Evolutionary conservation across 345 rosid species (phyloP).

Genomic region (Theobroma cacao): DNA sequence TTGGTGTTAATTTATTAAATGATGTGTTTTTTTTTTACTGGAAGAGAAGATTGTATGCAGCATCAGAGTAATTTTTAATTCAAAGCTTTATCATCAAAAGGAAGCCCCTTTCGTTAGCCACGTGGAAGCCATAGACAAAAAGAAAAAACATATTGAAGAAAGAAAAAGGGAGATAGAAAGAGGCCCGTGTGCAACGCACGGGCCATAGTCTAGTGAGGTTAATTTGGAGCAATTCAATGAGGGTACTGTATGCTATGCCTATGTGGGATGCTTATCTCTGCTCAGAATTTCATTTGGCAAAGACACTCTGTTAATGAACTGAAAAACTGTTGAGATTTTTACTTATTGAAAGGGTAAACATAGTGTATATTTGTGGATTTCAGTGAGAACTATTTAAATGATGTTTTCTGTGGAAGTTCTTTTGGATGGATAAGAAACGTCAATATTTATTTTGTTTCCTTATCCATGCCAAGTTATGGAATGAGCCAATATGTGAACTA

Average conservation of each 20-base stretch:
- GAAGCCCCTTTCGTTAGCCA: no score
- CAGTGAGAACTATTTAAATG: not conserved
- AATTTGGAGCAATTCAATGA: not conserved
- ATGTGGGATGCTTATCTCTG: not conserved
- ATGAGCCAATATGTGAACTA: slow-evolving; percentile 10
- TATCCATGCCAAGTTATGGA: not conserved
- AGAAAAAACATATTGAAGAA: no score
- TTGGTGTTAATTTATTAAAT: no score
- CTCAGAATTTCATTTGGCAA: not conserved
- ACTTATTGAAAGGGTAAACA: not conserved
- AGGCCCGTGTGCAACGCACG: no score
- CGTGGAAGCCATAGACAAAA: no score
- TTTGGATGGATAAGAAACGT: not conserved
- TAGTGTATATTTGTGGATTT: not conserved
- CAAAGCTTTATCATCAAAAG: not conserved
- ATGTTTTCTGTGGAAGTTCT: not conserved
- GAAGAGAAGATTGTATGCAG: not conserved
- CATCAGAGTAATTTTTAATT: not conserved
- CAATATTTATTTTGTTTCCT: not conserved
- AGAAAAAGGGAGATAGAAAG: no score
- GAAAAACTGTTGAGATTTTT: not conserved
- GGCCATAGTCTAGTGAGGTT: no score
- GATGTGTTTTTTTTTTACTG: no score
- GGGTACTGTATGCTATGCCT: not conserved
- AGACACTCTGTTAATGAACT: not conserved